These are phyloP conservation scores for Geotrichum candidum DNA, from an alignment of 1,139 yeast species.

Conservation along the genomic window DNA sequence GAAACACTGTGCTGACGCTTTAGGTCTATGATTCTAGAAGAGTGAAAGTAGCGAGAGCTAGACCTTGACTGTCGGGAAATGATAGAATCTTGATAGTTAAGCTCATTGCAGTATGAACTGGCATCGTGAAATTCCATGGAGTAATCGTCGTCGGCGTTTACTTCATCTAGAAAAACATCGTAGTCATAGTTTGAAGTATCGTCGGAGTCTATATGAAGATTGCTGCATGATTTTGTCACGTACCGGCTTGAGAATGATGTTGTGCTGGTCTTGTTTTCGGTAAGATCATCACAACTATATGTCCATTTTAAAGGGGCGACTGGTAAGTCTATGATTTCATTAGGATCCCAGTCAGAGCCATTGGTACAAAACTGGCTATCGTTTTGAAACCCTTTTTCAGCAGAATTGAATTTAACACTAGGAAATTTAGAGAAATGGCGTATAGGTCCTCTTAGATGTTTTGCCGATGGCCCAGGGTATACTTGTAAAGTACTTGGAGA, in stretches of 20 bases:
- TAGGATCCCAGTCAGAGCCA: background rate
- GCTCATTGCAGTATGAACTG: background rate
- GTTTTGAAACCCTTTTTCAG: background rate
- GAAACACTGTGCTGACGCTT: background rate
- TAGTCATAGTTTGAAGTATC: conserved; percentile 11
- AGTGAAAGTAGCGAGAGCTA: background rate
- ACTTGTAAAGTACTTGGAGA: background rate
- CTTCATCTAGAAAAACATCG: conserved; percentile 18
- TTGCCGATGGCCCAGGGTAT: background rate
- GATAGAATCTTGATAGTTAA: background rate
- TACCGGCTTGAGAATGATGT: background rate
- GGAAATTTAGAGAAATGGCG: background rate
- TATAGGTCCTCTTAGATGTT: background rate
- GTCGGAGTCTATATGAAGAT: background rate
- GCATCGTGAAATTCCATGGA: background rate
- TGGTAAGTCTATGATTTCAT: background rate
- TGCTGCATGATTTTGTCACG: conserved; percentile 1
- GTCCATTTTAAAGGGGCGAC: background rate
- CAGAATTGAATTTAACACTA: background rate
- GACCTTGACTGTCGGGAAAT: background rate
- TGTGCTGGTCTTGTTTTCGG: background rate
- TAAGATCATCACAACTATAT: background rate
- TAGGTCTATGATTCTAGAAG: background rate
- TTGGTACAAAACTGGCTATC: background rate
- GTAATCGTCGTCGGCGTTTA: conserved; percentile 12